A percentile compares a stretch with the other conserved stretches of the same genome.
Conservation (phyloP, 257 asterid species). For the Anisodus tanguticus region DNA sequence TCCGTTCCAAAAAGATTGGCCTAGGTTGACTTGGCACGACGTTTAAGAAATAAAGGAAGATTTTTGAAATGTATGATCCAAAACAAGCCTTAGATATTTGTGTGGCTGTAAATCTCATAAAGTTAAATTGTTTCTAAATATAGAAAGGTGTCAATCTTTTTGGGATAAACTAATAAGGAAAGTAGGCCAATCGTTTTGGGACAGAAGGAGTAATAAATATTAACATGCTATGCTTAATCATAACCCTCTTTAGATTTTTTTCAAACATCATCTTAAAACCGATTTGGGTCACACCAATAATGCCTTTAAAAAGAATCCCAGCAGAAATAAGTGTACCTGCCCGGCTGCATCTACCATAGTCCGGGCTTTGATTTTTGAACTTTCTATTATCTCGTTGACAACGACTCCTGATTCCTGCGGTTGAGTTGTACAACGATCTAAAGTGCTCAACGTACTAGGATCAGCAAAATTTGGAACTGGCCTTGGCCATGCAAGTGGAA, state of each 20-base stretch:
- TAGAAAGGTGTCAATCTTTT: too few species aligned
- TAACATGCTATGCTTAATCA: slow-evolving; percentile 14
- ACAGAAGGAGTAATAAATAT: slow-evolving; percentile 38
- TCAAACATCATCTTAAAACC: slow-evolving; percentile 9
- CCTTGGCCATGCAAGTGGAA: slow-evolving; percentile 50
- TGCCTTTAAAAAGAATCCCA: not conserved
- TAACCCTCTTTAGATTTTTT: not conserved
- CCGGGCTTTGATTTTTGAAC: slow-evolving; percentile 78
- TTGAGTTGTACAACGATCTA: slow-evolving; percentile 54
- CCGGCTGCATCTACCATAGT: slow-evolving; percentile 83
- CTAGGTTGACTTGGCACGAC: too few species aligned
- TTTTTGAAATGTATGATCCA: too few species aligned
- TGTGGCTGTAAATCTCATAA: too few species aligned
- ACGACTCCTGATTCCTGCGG: slow-evolving; percentile 62
- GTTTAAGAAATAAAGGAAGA: too few species aligned
- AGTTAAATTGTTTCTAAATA: too few species aligned
- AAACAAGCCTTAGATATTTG: too few species aligned
- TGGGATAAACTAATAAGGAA: too few species aligned
- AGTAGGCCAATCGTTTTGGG: too few species aligned
- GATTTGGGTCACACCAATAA: not conserved
- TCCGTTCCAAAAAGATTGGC: too few species aligned
- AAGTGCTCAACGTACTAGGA: slow-evolving; percentile 44
- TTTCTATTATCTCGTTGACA: slow-evolving; percentile 73
- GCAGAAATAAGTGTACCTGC: slow-evolving; percentile 57
- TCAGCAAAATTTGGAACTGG: slow-evolving; percentile 49